Conservation (phyloP, 805 yeast species). For the Cyberlindnera galapagoensis region DNA sequence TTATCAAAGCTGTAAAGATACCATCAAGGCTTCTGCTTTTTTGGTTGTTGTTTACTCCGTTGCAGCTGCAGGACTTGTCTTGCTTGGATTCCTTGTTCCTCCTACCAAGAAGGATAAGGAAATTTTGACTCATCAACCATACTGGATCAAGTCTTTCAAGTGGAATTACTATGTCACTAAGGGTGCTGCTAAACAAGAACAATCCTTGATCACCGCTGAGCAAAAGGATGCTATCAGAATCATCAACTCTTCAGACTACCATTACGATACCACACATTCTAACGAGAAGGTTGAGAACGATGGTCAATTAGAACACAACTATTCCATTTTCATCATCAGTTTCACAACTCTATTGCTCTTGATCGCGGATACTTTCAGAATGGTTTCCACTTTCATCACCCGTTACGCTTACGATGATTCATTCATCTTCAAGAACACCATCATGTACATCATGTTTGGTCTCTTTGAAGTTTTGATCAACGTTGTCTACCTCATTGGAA, state of each 20-base stretch:
- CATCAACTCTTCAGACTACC: constrained; percentile 50
- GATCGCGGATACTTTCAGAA: constrained; percentile 44
- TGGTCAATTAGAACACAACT: constrained; percentile 37
- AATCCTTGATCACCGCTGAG: constrained; percentile 28
- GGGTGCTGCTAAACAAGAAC: constrained; percentile 42
- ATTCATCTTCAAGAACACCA: constrained; percentile 48
- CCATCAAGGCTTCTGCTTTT: constrained; percentile 45
- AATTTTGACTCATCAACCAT: constrained; percentile 59
- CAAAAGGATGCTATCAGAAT: constrained; percentile 45
- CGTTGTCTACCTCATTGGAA: constrained; percentile 48
- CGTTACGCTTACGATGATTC: constrained; percentile 28
- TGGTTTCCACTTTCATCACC: constrained; percentile 37
- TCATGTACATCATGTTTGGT: constrained; percentile 66
- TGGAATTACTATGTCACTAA: constrained; percentile 54
- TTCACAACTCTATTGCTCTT: constrained; percentile 44
- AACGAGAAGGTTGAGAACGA: constrained; percentile 13
- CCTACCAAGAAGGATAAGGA: constrained; percentile 47
- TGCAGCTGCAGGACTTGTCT: constrained; percentile 44
- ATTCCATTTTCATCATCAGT: constrained; percentile 38
- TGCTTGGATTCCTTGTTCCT: constrained; percentile 45
- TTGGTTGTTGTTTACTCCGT: constrained; percentile 47
- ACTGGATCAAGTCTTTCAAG: constrained; percentile 65
- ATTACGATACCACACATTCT: constrained; percentile 26
- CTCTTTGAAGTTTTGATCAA: constrained; percentile 56
- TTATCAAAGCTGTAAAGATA: constrained; percentile 47